Base-by-base conservation (phyloP, 129 eudicot genomes). In the Smallanthus sonchifolius region DNA sequence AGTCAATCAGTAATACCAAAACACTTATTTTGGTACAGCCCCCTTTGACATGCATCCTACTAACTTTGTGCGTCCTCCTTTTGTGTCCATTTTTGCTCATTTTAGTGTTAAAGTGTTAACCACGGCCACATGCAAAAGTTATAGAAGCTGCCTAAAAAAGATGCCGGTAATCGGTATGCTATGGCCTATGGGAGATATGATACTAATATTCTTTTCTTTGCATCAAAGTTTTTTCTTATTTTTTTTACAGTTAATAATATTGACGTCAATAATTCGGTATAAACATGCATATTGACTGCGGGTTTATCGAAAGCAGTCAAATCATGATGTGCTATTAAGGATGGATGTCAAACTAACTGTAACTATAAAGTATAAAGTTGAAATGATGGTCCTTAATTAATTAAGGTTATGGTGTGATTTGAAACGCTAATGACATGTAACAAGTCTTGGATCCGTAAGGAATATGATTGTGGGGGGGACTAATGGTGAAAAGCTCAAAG, bases 401-500 rank as follows among this genome's bases (percentile, higher is more conserved):
- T 30, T 28, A 24, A 19, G 3, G 4, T 59, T 30, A 44, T 66
- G 40, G 16, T 34, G 10, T 49, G 55, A 62, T 45, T 7, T 7
- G 35, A 65, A 76, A 52, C 15, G 10, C 34, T 65, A 76, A 54
- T 51, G 55, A 57, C 34, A 74, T 35, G 75, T 4, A 70, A 70
- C 4, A 36, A 48, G 19, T 47, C 43, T 60, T 62, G 68, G 64
- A 52, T 61, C 68, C 68, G 49, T 43, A 54, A 40, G 32, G 67
- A 65, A 79, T 66, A 72, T 79, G 74, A 79, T 79, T 55, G 69
- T 64, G 82, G 82, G 77, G 73, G 83, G 83, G 83, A 65, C 83
- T 79, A 79, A 79, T 65, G 78, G 74, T 51, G 67, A n/a, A 71
- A 78, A 72, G 74, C 69, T 72, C 35, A 54, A 7, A 72, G 78